These are phyloP conservation scores for Euphorbia pulcherrima DNA, from an alignment of 345 rosid species.

Conservation along the genomic window DNA sequence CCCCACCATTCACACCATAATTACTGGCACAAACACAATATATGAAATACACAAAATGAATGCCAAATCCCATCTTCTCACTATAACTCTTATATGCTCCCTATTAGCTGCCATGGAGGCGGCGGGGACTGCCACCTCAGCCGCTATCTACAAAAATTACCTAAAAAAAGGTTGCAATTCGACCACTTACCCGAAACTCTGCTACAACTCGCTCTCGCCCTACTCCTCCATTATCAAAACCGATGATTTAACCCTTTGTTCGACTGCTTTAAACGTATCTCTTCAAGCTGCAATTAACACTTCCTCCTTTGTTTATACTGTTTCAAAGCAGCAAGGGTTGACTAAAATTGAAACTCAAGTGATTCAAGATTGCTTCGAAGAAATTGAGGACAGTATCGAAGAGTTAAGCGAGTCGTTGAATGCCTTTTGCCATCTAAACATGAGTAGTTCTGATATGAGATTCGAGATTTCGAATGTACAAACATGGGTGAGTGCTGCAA, in stretches of 20 bases:
- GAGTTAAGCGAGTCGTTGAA: constrained; percentile 49
- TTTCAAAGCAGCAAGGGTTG: constrained; percentile 26
- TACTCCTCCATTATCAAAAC: constrained; percentile 44
- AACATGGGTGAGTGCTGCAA: constrained; percentile 69
- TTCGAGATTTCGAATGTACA: constrained; percentile 40
- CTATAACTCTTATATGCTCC: constrained; percentile 14
- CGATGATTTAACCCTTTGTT: constrained; percentile 50
- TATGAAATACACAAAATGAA: not conserved
- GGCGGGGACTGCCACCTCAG: constrained; percentile 11
- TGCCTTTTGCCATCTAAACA: constrained; percentile 21
- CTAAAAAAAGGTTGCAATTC: constrained; percentile 50
- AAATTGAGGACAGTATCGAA: constrained; percentile 39
- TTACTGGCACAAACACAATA: not conserved
- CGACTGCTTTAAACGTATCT: constrained; percentile 43
- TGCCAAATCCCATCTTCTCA: not conserved
- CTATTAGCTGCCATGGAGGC: not conserved
- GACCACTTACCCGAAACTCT: constrained; percentile 49
- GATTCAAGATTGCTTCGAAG: constrained; percentile 46
- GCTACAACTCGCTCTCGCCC: constrained; percentile 51
- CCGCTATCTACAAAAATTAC: constrained; percentile 37
- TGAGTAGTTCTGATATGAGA: constrained; percentile 14
- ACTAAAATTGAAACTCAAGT: constrained; percentile 34
- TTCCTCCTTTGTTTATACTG: constrained; percentile 20
- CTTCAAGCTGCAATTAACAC: constrained; percentile 33
- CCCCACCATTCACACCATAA: not conserved